Conservation (phyloP, 2,329 filamentous ascomycete genomes). For the Aspergillus costaricaensis region DNA sequence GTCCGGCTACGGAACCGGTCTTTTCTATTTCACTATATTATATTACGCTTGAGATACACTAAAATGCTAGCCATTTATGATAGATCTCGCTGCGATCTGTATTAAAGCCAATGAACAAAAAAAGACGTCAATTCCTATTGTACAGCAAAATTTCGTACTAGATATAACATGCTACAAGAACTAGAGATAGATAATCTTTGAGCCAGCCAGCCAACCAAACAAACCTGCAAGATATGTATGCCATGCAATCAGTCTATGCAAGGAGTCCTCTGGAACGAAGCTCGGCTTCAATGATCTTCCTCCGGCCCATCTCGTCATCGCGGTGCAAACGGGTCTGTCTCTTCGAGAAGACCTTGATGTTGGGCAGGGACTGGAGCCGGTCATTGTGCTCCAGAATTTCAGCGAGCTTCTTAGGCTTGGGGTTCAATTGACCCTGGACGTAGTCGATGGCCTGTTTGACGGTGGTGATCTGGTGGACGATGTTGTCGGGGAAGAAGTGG, state of each 20-base stretch:
- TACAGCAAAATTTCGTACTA: constrained; percentile 21
- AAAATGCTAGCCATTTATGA: background rate
- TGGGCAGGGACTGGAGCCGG: constrained; percentile 59
- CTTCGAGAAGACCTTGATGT: constrained; percentile 67
- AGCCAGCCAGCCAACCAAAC: background rate
- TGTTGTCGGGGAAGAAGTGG: constrained; percentile 70
- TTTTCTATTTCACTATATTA: background rate
- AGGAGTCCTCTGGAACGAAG: constrained; percentile 64
- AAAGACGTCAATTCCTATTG: constrained; percentile 22
- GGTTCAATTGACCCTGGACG: constrained; percentile 40
- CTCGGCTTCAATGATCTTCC: constrained; percentile 77
- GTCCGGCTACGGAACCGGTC: constrained; percentile 1
- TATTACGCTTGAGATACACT: background rate
- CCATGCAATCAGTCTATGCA: constrained; percentile 32
- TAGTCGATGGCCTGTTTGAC: constrained; percentile 58
- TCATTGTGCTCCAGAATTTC: constrained; percentile 56
- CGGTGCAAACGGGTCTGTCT: constrained; percentile 71
- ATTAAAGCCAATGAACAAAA: constrained; percentile 6
- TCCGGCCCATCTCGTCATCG: constrained; percentile 70
- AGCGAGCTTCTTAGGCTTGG: constrained; percentile 59
- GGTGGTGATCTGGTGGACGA: constrained; percentile 59
- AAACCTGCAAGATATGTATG: no score
- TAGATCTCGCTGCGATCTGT: constrained; percentile 7
- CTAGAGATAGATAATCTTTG: constrained; percentile 15
- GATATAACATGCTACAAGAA: constrained; percentile 25